Evolutionary conservation across 1,284 basidiomycete species (phyloP), one percentile per base, ranked within the genome.

Genomic region (Thelephora terrestris): DNA sequence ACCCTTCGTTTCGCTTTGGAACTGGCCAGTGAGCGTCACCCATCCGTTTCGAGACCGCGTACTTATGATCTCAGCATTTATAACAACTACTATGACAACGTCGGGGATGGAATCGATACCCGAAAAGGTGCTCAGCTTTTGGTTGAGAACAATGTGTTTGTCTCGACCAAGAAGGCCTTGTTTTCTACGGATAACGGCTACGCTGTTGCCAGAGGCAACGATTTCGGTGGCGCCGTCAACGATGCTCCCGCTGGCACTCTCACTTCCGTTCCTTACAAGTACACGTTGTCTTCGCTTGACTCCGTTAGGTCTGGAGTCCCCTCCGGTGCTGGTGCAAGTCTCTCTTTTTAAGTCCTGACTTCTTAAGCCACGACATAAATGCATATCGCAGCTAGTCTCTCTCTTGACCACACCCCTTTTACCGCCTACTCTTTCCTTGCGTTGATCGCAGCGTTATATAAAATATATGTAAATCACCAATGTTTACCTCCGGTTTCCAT

Each of bases 81-180:
- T 59, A 74, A 73, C 64, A 73, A 70, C 55, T 57, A 65, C 48
- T 71, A 68, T 53, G 64, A 68, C 45, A 61, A 64, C 61, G 70
- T 70, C 58, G 64, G 60, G 53, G 71, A 73, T 55, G 71, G 72
- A 47, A 73, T 75, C 55, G 73, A 74, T 62, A 73, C 71, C 47
- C 69, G 72, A 51, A 64, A 68, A 50, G 72, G 71, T 64, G 55
- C 71, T 43, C 67, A 71, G 53, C 65, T 72, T 47, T 63, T 72
- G 16, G 69, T 73, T 44, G 66, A 73, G 58, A 73, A 73, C 64
- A 71, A 71, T 53, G 66, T 72, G 40, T 72, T 64, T 63, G 63
- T 59, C 46, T 63, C 62, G 57, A 60, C 52, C 58, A 50, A 51
- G 27, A 65, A 69, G 57, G 64, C 71, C 32, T 56, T 73, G 43